Evolutionary conservation across 371 early-diverging fungal genomes (phyloP), one percentile per base, ranked within the genome.

Genomic region (Mortierella sp.): DNA sequence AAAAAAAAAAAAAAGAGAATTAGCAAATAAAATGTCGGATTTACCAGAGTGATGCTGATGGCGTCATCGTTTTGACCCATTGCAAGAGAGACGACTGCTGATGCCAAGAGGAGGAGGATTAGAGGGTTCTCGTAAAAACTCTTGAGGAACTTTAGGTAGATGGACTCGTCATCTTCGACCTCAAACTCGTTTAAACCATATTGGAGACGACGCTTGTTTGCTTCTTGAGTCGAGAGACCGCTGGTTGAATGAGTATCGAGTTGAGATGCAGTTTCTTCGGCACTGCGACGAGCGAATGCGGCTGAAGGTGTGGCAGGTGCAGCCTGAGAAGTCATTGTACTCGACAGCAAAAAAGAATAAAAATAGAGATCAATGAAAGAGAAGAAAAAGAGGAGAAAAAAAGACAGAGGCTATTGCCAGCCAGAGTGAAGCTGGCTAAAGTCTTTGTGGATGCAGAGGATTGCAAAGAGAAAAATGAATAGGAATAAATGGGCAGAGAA

Each of bases 61-160:
- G 98, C 99, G 79, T 98, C 97, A 74, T 97, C 96, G 73, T 90
- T 85, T 77, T 98, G 94, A 11, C 97, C 96, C 87, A 98, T 89
- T 36, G 95, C 70, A 43, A 95, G 72, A 0, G 96, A 96, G 15
- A 98, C 90, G 43, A 87, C 85, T 0, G 99, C 97, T 0, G 96
- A 96, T 11, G 91, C 97, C 53, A 97, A 87, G 59, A 98, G 89
- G 68, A 98, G 86, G 82, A 97, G 82, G 60, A 97, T 97, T 40
- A 97, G 84, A 1, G 96, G 96, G 83, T 96, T 93, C 72, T 92
- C 90, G 24, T 81, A 81, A 45, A 81, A 81, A 55, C 69, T 68
- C 55, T 95, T 93, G 61, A 93, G 67, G 71, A 95, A 94, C 86
- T 94, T 94, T 41, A 85, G 61, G 52, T 86, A 64, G 52, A 92